phyloP scores from a whole-genome alignment of 768 basidiomycete species.

The Leccinum variicolor region DNA sequence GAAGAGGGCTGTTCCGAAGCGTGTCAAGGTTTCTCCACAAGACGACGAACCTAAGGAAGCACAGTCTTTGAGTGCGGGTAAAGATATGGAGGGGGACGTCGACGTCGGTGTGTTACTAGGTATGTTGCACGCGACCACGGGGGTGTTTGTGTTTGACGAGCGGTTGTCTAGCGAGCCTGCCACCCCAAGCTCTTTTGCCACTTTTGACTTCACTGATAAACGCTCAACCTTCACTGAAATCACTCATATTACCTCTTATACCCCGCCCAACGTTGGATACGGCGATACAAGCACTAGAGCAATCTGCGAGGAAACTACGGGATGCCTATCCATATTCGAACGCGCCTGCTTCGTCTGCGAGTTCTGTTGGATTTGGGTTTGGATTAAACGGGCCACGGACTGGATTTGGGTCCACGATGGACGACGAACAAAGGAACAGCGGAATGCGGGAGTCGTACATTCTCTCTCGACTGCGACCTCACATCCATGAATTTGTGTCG shows the following conservation, averaged over 20 bases:
- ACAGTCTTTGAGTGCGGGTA: conserved; percentile 47
- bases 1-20: conserved; percentile 67
- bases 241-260: conserved; percentile 69
- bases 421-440: conserved; percentile 25
- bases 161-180: conserved; percentile 62
- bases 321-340: conserved; percentile 85
- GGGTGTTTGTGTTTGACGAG: conserved; percentile 7
- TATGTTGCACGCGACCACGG: conserved; percentile 26
- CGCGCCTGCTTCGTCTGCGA: conserved; percentile 31
- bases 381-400: conserved; percentile 20
- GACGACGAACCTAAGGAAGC: conserved; percentile 38
- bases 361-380: conserved; percentile 33
- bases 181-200: conserved; percentile 72
- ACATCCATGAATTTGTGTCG: conserved; percentile 73
- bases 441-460: conserved; percentile 82
- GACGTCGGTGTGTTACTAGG: conserved; percentile 80
- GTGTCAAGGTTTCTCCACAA: conserved; percentile 36
- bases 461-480: conserved; percentile 67
- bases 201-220: conserved; percentile 66
- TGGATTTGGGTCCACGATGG: conserved; percentile 32
- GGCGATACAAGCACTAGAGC: conserved; percentile 63
- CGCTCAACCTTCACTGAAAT: conserved; percentile 68
- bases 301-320: conserved; percentile 67
- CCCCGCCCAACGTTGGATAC: conserved; percentile 81
- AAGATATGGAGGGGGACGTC: conserved; percentile 43